These are phyloP conservation scores for Clonostachys solani DNA, from an alignment of 2,329 filamentous ascomycete species.

Conservation along the genomic window DNA sequence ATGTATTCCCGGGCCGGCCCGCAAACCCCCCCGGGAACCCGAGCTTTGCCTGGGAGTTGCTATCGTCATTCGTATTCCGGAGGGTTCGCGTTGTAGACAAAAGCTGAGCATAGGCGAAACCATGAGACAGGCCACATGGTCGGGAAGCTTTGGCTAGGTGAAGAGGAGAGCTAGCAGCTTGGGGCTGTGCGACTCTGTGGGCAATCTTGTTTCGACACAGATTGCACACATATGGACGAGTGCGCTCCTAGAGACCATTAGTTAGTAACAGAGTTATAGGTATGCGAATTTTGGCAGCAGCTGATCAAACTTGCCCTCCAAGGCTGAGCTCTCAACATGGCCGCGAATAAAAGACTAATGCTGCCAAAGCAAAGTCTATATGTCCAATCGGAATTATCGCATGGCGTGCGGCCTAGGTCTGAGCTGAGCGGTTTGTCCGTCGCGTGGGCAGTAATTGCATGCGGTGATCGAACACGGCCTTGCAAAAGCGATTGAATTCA, in stretches of 20 bases:
- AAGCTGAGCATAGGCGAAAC: constrained; percentile 1
- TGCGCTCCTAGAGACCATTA: constrained; percentile 12
- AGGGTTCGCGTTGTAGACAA: constrained; percentile 11
- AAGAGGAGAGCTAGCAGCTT: constrained; percentile 9
- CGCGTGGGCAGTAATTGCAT: no score
- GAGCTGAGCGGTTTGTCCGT: no score
- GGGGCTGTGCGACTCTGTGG: constrained; percentile 4
- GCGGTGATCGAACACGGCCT: no score
- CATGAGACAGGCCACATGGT: background rate
- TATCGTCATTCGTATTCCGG: constrained; percentile 16
- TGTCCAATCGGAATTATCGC: background rate
- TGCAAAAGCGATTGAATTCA: no score
- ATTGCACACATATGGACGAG: constrained; percentile 33
- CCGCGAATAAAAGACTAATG: constrained; percentile 8
- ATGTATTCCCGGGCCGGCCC: constrained; percentile 2
- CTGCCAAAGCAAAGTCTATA: constrained; percentile 1
- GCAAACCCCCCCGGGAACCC: constrained; percentile 15
- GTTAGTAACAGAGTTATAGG: constrained; percentile 1
- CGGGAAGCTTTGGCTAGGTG: background rate
- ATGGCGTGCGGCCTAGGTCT: background rate
- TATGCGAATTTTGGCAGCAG: no score
- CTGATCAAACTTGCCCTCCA: constrained; percentile 26
- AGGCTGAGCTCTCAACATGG: constrained; percentile 37
- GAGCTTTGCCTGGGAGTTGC: constrained; percentile 10
- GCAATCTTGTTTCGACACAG: constrained; percentile 27